Base-by-base conservation (phyloP, 805 yeast species). In the Metschnikowia lochheadii region DNA sequence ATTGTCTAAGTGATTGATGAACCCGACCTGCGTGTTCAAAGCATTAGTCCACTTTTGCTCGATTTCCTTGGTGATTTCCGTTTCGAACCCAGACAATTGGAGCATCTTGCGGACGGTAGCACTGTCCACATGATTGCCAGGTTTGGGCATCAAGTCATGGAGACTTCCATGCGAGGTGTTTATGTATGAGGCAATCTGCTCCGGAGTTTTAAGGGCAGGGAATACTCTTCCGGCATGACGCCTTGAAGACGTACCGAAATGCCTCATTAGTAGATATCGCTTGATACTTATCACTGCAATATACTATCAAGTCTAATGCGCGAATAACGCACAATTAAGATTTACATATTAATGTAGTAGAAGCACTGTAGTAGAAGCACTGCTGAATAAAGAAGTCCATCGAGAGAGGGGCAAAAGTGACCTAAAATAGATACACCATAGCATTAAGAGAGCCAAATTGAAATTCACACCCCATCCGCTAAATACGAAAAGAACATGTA, bases 51-150 rank as follows among this genome's bases (percentile, higher is more conserved):
- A 63, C 29, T 56, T 57, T 3, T 54, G 50, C 20, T 70, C 63
- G 35, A 73, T 69, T 3, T 58, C 60, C 0, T 48, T 47, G 3
- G 64, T 26, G 10, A 69, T 49, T 6, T 57, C 51, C 8, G 65
- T 56, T 3, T 76, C 70, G 5, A 83, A 56, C 0, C 87, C 86
- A 0, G 85, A 76, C 18, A 82, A 60, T 37, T 69, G 68, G 32
- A 79, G 57, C 43, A 82, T 58, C 39, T 69, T 77, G 33, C 49
- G 51, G 15, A 65, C 56, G 4, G 58, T 49, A 17, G 48, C 46
- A 15, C 55, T 46, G 43, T 56, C 58, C 32, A 55, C 56, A 17
- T 64, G 55, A 18, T 53, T 48, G 13, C 53, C 46, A 8, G 53
- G 47, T 7, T 46, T 48, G 10, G 60, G 60, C 20, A 57, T 40